Base-by-base conservation (phyloP, 352 stramenopile genomes). In the Globisporangium rhizosaccharum region DNA sequence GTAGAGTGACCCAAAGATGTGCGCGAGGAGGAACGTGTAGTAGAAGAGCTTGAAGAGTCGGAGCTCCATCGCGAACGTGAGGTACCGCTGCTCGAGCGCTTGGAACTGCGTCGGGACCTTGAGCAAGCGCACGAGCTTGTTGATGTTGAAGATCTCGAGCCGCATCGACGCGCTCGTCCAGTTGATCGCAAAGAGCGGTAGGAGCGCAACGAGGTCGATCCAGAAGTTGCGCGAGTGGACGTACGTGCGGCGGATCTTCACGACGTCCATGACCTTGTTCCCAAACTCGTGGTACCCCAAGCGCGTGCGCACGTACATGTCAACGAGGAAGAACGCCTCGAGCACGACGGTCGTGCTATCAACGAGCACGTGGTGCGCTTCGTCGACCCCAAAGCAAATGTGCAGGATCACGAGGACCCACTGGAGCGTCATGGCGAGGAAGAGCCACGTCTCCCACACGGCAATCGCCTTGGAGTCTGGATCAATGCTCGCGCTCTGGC, bases 31-130 rank as follows among this genome's bases (percentile, higher is more conserved):
- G 46, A 80, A 80, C 8, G 71, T 75, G 58, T 85, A 82, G 60
- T 82, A 85, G 15, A 82, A 41, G 1, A 85, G 66, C 68, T 85
- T 85, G 62, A 79, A 80, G 12, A 82, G 41, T 0, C 75, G 62
- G 11, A 85, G 53, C 26, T 85, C 72, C 17, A 72, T 76, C 11
- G 67, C 70, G 14, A 70, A 63, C 39, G 70, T 80, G 28, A 82
- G 52, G 45, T 75, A 80, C 12, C 72, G 70, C 59, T 73, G 71
- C 48, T 85, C 72, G 11, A 85, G 58, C 14, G 68, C 62, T 9
- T 63, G 63, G 10, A 85, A 49, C 56, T 82, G 75, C 0, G 46
- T 58, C 12, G 75, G 71, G 20, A 85, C 72, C 56, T 85, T 85
- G 11, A 82, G 63, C 2, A 82, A 50, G 10, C 75, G 67, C 8